Evolutionary conservation across 306 rosid genomes (phyloP).

Genomic region (Dalbergia oliveri): DNA sequence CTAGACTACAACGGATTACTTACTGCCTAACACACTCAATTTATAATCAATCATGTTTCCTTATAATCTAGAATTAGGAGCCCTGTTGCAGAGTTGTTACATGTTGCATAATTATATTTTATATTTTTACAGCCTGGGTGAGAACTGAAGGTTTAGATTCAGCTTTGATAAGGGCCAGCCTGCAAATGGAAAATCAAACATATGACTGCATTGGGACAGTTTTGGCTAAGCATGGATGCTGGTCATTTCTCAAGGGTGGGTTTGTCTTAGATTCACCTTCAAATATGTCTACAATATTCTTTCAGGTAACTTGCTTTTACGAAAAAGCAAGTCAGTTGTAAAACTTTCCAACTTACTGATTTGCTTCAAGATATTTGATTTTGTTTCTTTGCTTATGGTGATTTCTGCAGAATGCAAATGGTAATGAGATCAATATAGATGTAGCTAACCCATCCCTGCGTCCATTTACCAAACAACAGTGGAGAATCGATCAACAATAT

Average conservation of each 20-base stretch:
- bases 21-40: too few relatives aligned
- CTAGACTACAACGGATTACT: constrained; percentile 76
- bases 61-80: neutral
- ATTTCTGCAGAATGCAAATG: constrained; percentile 54
- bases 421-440: constrained; percentile 50
- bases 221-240: constrained; percentile 75
- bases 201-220: constrained; percentile 74
- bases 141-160: constrained; percentile 60
- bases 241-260: constrained; percentile 98
- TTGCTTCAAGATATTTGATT: constrained; percentile 24
- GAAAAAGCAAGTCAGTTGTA: neutral
- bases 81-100: neutral
- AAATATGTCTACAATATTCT: constrained; percentile 56
- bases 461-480: constrained; percentile 72
- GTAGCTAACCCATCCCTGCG: constrained; percentile 72
- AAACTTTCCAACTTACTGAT: neutral
- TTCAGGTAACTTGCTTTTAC: constrained; percentile 55
- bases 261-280: constrained; percentile 65
- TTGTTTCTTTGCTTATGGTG: neutral
- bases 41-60: too few relatives aligned
- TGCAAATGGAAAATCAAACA: constrained; percentile 54
- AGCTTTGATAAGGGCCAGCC: constrained; percentile 65
- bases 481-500: constrained; percentile 76
- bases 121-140: constrained; percentile 67
- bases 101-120: neutral